Base-by-base conservation (phyloP, 2,329 filamentous ascomycete genomes). In the Aspergillus quadrilineatus region DNA sequence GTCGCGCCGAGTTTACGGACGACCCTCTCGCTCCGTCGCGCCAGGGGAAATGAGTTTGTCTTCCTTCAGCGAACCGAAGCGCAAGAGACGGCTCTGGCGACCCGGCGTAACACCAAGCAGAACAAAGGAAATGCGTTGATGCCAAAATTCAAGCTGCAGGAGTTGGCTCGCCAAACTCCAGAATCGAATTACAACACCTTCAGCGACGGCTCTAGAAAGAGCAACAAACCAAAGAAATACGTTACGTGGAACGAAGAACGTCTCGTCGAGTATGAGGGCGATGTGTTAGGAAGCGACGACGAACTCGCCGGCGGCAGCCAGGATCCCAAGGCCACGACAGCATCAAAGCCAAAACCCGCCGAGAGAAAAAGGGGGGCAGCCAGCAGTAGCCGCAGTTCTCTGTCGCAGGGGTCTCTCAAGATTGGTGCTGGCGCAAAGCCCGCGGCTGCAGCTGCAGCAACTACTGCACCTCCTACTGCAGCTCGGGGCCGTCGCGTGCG, bases 41-140 rank as follows among this genome's bases (percentile, higher is more conserved):
- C 75, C 3, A 77, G 74, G 48, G 76, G 76, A 4, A 77, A 69
- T 5, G 77, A 79, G 50, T 78, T 79, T 50, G 66, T 79, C 29
- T 77, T 78, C 53, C 65, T 72, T 28, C 69, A 77, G 47, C 68
- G 69, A 9, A 73, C 75, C 2, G 75, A 78, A 48, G 66, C 68
- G 5, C 76, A 77, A 59, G 70, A 77, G 41, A 57, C 77, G 29
- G 73, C 76, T 0, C 65, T 78, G 41, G 55, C 66, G 10, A 79
- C 76, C 5, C 70, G 74, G 51, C 69, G 71, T 26, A 78, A 79
- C 57, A 79, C 77, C 9, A 69, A 70, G 50, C 63, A 68, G 30
- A 79, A 79, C 63, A 73, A 72, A 53, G 76, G 74, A 7, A 64
- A 69, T 59, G 66, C 75, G 7, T 53, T 70, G 32, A 61, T 69